Conservation (phyloP, 441 rosid species). For the Isatis lusitanica region DNA sequence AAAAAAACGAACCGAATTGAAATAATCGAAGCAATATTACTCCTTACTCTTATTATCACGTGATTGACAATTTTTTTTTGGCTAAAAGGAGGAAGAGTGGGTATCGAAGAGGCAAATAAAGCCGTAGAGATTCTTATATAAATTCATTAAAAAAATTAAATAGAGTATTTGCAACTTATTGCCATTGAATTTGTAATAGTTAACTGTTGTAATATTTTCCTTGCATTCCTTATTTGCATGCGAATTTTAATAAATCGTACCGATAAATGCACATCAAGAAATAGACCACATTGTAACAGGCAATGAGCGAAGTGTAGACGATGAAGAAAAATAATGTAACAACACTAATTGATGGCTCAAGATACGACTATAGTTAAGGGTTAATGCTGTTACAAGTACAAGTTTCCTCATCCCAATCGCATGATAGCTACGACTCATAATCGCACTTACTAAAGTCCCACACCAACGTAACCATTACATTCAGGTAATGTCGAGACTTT, state of each 20-base stretch:
- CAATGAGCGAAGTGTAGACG: not conserved
- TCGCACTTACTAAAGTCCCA: not conserved
- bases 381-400: conserved; percentile 11
- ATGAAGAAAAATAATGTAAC: not conserved
- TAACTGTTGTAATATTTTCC: not conserved
- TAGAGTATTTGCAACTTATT: too few relatives aligned
- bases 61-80: too few relatives aligned
- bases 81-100: too few relatives aligned
- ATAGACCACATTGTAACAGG: not conserved
- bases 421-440: not conserved
- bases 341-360: not conserved
- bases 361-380: not conserved
- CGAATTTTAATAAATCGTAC: not conserved
- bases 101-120: too few relatives aligned
- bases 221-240: not conserved
- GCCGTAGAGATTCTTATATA: too few relatives aligned
- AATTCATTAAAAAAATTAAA: too few relatives aligned
- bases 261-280: not conserved
- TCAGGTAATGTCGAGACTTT: not conserved
- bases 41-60: too few relatives aligned
- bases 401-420: not conserved
- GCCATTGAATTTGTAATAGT: too few relatives aligned
- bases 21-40: not conserved
- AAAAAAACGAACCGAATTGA: not conserved
- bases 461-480: not conserved